Conservation (phyloP, 2,329 filamentous ascomycete genomes). For the Penicillium sumatraense region DNA sequence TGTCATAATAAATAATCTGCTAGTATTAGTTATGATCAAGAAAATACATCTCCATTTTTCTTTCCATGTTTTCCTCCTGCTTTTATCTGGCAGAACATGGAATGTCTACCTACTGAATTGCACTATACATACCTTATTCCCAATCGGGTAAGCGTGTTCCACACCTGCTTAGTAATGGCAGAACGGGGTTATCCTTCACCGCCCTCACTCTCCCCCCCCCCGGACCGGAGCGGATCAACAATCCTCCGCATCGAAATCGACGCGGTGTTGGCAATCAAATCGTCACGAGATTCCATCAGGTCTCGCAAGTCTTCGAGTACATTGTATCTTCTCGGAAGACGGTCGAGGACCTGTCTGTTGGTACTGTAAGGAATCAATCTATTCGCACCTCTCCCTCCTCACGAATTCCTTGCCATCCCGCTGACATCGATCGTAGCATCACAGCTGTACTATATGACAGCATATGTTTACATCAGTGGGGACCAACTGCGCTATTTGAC, state of each 20-base stretch:
- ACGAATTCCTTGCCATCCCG: not conserved
- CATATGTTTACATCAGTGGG: not conserved
- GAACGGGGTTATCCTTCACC: not conserved
- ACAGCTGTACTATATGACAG: constrained; percentile 7
- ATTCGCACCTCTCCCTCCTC: no score
- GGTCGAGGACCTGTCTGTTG: not conserved
- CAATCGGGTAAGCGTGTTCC: no score
- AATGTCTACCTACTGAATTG: no score
- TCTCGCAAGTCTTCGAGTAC: not conserved
- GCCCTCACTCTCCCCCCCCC: not conserved
- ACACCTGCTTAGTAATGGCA: no score
- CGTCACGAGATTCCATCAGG: not conserved
- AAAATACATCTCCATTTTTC: no score
- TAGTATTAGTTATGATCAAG: no score
- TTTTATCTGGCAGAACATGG: no score
- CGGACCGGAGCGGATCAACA: not conserved
- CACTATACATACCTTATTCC: no score
- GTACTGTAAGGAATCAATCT: not conserved
- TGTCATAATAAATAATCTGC: no score
- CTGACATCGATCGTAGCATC: not conserved
- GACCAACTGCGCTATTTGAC: not conserved
- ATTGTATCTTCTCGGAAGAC: not conserved
- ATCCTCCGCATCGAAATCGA: not conserved
- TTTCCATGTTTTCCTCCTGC: no score
- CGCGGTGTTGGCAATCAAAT: not conserved